phyloP scores from a whole-genome alignment of 176 grass and related monocot species.

The Oryza glumipatula region DNA sequence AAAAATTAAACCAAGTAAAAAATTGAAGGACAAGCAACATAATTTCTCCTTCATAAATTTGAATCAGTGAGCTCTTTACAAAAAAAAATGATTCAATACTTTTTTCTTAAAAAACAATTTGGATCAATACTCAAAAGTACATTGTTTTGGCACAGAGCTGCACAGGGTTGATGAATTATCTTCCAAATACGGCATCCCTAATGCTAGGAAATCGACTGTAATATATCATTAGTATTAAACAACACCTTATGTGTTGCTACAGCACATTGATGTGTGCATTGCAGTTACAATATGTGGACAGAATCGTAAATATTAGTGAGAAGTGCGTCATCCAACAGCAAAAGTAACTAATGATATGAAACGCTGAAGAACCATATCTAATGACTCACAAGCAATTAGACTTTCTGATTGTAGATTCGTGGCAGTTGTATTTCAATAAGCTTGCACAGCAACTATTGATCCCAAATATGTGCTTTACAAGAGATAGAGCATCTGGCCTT shows the following conservation, averaged over 20 bases:
- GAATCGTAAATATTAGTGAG: not conserved
- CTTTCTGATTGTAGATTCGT: constrained; percentile 26
- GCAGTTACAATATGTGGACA: not conserved
- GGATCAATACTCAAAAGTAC: not conserved
- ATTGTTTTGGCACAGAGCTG: not conserved
- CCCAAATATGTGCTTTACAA: constrained; percentile 74
- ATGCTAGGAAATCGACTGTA: not conserved
- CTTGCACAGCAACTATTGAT: constrained; percentile 48
- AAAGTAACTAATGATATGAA: not conserved
- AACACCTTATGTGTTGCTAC: not conserved
- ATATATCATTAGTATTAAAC: not conserved
- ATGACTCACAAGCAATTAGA: constrained; percentile 59
- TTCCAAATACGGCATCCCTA: not conserved
- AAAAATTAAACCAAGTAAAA: no score
- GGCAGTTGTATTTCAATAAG: constrained; percentile 18
- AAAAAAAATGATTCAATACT: not conserved
- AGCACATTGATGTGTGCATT: not conserved
- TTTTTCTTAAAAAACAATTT: not conserved
- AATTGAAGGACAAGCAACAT: no score
- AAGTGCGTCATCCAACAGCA: not conserved
- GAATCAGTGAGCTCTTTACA: no score
- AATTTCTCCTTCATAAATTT: no score
- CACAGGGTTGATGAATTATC: not conserved
- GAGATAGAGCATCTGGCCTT: constrained; percentile 39
- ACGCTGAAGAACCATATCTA: not conserved